Evolutionary conservation across 352 stramenopile genomes (phyloP), one percentile per base, ranked within the genome.

Genomic region (Pythium guiyangense): DNA sequence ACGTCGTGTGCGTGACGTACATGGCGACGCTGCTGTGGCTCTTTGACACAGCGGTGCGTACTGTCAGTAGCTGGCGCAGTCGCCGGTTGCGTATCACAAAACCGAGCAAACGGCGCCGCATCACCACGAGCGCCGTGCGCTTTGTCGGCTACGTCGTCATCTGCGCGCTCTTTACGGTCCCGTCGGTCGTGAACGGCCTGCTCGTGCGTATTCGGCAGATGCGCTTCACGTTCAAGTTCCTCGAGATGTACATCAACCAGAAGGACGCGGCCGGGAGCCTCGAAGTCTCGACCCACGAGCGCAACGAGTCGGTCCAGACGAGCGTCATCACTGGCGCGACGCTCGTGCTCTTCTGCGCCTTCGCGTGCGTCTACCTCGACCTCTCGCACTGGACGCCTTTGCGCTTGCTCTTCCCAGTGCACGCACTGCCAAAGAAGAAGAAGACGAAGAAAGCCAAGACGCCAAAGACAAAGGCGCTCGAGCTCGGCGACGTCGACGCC

Each of bases 211-310:
- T 72, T 4, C 66, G 66, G 0, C 48, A 70, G 18, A 70, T 72
- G 54, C 71, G 73, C 17, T 76, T 83, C 50, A 83, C 70, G 31
- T 72, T 77, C n/a, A 71, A 81, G 20, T 63, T 80, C 15, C 63
- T 81, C 12, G 53, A 47, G 0, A 71, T 66, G 54, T 76, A 73
- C 29, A 58, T 70, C 14, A 63, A 69, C 40, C 48, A 75, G 14
- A 56, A 66, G 8, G 62, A 84, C 17, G 67, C 73, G 6, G 47
- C 62, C 6, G 60, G 61, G 11, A 60, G 73, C 22, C 46, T 66
- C 12, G 54, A 56, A 11, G 20, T 67, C 0, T 55, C 70, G 17
- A 22, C 17, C 17, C 40, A 46, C 40, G 40, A 46, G 17, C 40
- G n/a, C 11, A 55, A 62, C n/a, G 45, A 57, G n/a, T 59, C 57